Percentiles rank a stretch among this genome's conserved stretches.
phyloP scores from a whole-genome alignment of 2,329 filamentous ascomycete genomes.

The Talaromyces pinophilus region DNA sequence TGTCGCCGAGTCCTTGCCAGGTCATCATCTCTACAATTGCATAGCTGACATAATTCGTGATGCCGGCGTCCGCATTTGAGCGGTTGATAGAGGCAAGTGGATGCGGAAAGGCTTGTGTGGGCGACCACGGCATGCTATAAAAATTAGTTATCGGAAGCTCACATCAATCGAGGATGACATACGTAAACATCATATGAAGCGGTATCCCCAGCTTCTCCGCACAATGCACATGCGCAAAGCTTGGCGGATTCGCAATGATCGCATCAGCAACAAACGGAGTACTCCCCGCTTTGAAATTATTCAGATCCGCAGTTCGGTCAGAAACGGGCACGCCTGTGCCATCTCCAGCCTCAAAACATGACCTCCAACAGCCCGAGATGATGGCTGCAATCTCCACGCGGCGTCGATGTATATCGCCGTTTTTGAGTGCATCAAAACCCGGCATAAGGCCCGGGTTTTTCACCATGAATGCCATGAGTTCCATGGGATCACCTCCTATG shows the following conservation, averaged over 20 bases:
- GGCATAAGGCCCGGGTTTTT: conserved; percentile 86
- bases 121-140: conserved; percentile 79
- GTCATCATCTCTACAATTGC: conserved; percentile 86
- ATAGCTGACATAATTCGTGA: conserved; percentile 82
- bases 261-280: conserved; percentile 78
- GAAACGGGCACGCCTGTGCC: conserved; percentile 48
- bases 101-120: conserved; percentile 82
- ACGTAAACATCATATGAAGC: conserved; percentile 86
- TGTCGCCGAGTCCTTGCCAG: conserved; percentile 86
- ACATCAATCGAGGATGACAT: conserved; percentile 39
- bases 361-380: conserved; percentile 81
- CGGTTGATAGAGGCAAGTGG: conserved; percentile 80
- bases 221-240: conserved; percentile 76
- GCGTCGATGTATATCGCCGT: conserved; percentile 73
- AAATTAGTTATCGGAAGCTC: conserved; percentile 25
- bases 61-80: conserved; percentile 71
- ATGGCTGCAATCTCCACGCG: conserved; percentile 76
- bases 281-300: conserved; percentile 33
- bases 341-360: conserved; percentile 77
- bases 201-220: conserved; percentile 77
- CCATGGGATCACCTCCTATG: conserved; percentile 73
- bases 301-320: conserved; percentile 45
- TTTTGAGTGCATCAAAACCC: conserved; percentile 72
- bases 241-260: conserved; percentile 83
- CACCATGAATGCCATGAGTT: conserved; percentile 88